Evolutionary conservation across 179 eudicot genomes (phyloP).

Genomic region (Corrigiola litoralis): DNA sequence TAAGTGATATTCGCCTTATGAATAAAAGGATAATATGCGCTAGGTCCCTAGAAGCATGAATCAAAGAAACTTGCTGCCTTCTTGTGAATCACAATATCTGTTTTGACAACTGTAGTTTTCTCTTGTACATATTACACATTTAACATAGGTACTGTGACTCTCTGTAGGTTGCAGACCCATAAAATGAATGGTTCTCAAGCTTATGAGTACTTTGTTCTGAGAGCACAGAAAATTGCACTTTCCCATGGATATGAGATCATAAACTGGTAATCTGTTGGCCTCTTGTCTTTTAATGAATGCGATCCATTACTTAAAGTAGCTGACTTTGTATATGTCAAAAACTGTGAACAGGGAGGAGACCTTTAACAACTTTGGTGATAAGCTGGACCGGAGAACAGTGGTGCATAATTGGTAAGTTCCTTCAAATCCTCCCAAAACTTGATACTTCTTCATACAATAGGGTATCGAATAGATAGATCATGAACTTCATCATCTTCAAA

Average conservation of each 20-base stretch:
- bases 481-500: background rate
- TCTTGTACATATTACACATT: background rate
- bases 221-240: constrained; percentile 79
- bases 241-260: constrained; percentile 84
- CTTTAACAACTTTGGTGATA: constrained; percentile 68
- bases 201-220: constrained; percentile 76
- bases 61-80: background rate
- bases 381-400: constrained; percentile 65
- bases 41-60: too few species aligned
- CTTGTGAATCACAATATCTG: background rate
- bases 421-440: background rate
- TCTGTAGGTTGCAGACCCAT: constrained; percentile 52
- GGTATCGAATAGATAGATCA: background rate
- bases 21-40: too few species aligned
- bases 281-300: constrained; percentile 2
- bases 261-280: constrained; percentile 57
- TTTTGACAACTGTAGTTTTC: background rate
- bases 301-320: background rate
- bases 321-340: constrained; percentile 15
- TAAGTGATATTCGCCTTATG: background rate
- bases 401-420: constrained; percentile 80
- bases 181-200: constrained; percentile 47
- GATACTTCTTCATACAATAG: background rate
- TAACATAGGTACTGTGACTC: background rate
- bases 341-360: constrained; percentile 82